These are phyloP conservation scores for Anisodus acutangulus DNA, from an alignment of 257 asterid genomes.

Conservation along the genomic window DNA sequence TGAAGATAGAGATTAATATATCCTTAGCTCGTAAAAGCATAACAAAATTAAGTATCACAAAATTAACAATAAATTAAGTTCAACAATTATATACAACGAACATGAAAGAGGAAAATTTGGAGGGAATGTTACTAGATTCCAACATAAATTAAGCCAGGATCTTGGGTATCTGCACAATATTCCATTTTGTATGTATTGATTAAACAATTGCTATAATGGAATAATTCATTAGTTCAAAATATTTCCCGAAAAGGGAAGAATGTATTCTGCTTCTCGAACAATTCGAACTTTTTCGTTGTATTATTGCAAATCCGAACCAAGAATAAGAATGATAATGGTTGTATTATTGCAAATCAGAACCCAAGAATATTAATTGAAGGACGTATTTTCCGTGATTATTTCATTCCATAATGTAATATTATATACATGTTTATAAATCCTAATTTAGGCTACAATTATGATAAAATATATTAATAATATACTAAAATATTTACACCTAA, in stretches of 20 bases:
- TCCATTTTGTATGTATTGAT: neutral
- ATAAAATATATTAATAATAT: too few species aligned
- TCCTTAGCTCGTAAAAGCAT: too few species aligned
- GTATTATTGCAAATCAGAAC: neutral
- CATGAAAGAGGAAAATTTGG: too few species aligned
- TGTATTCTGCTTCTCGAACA: neutral
- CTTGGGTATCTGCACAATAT: neutral
- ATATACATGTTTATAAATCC: too few species aligned
- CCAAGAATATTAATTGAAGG: neutral
- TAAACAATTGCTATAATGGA: neutral
- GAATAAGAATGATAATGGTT: slow-evolving; percentile 13
- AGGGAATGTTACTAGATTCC: neutral
- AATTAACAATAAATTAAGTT: too few species aligned
- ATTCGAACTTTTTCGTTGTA: slow-evolving; percentile 11
- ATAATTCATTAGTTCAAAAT: neutral
- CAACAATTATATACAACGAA: too few species aligned
- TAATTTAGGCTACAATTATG: too few species aligned
- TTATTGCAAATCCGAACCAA: slow-evolving; percentile 24
- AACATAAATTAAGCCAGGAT: neutral
- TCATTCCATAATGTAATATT: too few species aligned
- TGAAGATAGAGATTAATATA: too few species aligned
- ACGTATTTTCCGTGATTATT: too few species aligned
- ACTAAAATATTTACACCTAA: too few species aligned
- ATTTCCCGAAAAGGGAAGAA: neutral
- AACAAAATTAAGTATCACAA: too few species aligned